Evolutionary conservation across 768 basidiomycete species (phyloP).

Genomic region (Boletellus sp.): DNA sequence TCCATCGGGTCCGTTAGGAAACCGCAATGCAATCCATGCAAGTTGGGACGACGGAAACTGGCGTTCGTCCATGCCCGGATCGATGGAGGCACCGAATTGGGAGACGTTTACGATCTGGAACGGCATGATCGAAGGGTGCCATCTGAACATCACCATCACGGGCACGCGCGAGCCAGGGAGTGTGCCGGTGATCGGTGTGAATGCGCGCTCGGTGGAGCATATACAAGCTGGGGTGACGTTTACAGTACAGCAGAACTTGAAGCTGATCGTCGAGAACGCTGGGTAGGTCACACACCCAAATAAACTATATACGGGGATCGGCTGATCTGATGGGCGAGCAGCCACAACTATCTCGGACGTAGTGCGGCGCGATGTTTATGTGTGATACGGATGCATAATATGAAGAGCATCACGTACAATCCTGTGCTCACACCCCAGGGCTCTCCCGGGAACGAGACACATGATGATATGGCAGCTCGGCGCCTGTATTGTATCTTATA

Average conservation of each 20-base stretch:
- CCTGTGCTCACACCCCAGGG: constrained; percentile 34
- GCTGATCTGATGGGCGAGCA: background rate
- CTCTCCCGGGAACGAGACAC: constrained; percentile 12
- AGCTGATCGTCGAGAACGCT: constrained; percentile 27
- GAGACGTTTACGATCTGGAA: constrained; percentile 37
- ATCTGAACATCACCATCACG: constrained; percentile 31
- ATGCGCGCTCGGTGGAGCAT: constrained; percentile 21
- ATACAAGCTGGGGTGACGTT: constrained; percentile 27
- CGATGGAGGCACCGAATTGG: constrained; percentile 20
- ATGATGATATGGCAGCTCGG: constrained; percentile 18
- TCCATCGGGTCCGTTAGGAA: constrained; percentile 28
- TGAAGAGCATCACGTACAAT: constrained; percentile 38
- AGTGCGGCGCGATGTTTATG: constrained; percentile 38
- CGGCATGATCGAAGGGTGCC: constrained; percentile 39
- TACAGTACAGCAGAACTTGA: constrained; percentile 17
- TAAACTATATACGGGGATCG: background rate
- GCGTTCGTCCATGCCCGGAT: constrained; percentile 40
- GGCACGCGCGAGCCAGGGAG: constrained; percentile 23
- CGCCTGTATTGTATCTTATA: background rate
- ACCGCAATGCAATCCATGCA: constrained; percentile 33
- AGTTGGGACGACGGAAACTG: constrained; percentile 36
- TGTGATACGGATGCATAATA: constrained; percentile 41
- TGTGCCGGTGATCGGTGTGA: constrained; percentile 25
- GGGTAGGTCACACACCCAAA: constrained; percentile 14
- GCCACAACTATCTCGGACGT: constrained; percentile 41